Percentiles rank a stretch among this genome's conserved stretches.
These are phyloP conservation scores for Termitomyces sp. DNA, from an alignment of 768 basidiomycete genomes.

Conservation along the genomic window DNA sequence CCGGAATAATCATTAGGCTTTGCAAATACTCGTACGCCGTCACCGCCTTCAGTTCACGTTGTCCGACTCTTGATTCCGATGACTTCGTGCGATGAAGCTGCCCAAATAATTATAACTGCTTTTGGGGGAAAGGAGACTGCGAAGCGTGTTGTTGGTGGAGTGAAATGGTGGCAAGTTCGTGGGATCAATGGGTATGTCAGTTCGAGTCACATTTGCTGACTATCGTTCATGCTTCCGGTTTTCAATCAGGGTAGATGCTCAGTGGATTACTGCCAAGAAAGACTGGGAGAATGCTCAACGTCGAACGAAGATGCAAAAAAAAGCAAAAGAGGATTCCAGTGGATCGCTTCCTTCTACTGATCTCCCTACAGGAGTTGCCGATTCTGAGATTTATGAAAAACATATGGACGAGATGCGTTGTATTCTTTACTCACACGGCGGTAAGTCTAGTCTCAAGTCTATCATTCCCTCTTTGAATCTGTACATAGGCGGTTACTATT, in stretches of 20 bases:
- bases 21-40: slow-evolving; percentile 76
- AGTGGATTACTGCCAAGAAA: slow-evolving; percentile 86
- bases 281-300: slow-evolving; percentile 74
- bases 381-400: slow-evolving; percentile 47
- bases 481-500: slow-evolving; percentile 72
- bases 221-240: not conserved
- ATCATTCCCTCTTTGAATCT: not conserved
- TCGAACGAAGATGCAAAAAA: slow-evolving; percentile 46
- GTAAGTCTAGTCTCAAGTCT: slow-evolving; percentile 30
- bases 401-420: slow-evolving; percentile 85
- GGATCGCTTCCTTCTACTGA: slow-evolving; percentile 7
- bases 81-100: slow-evolving; percentile 72
- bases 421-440: slow-evolving; percentile 80
- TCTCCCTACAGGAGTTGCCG: slow-evolving; percentile 11
- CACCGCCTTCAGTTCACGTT: slow-evolving; percentile 81
- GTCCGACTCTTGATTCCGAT: slow-evolving; percentile 71
- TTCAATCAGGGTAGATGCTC: slow-evolving; percentile 63
- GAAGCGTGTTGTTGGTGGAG: slow-evolving; percentile 75
- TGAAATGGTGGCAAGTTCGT: slow-evolving; percentile 98
- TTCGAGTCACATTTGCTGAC: not conserved
- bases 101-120: slow-evolving; percentile 66
- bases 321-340: slow-evolving; percentile 19
- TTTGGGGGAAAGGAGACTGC: slow-evolving; percentile 81
- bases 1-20: slow-evolving; percentile 40
- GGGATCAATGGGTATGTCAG: slow-evolving; percentile 65